Evolutionary conservation across 176 grass and related monocot genomes (phyloP).

Genomic region (Aegilops longissima): DNA sequence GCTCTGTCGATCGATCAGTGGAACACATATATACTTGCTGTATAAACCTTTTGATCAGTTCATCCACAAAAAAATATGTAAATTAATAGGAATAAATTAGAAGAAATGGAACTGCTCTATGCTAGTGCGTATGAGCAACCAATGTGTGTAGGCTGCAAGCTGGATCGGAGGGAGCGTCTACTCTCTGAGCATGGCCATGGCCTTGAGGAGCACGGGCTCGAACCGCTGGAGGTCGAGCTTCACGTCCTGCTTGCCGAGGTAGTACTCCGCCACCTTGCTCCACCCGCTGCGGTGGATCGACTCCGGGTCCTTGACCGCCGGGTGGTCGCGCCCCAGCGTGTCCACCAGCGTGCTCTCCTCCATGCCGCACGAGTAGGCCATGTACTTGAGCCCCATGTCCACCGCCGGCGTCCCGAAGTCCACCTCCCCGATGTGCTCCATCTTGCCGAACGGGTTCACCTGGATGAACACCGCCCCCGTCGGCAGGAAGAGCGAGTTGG

Average conservation of each 20-base stretch:
- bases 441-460: conserved; percentile 75
- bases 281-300: conserved; percentile 64
- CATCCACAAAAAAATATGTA: background rate
- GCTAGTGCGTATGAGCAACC: background rate
- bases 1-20: too few species aligned
- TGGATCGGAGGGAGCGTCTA: background rate
- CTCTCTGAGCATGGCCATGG: conserved; percentile 56
- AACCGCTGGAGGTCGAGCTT: conserved; percentile 61
- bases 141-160: background rate
- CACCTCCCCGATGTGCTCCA: conserved; percentile 67
- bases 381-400: conserved; percentile 84
- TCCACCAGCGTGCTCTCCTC: conserved; percentile 90
- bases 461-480: conserved; percentile 74
- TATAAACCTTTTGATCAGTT: too few species aligned
- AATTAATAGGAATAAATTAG: background rate
- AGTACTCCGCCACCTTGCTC: conserved; percentile 64
- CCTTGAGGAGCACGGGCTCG: conserved; percentile 58
- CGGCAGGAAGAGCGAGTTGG: conserved; percentile 82
- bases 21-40: too few species aligned
- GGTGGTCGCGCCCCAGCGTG: conserved; percentile 63
- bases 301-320: conserved; percentile 57
- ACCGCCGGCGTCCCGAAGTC: conserved; percentile 63
- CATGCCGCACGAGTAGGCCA: conserved; percentile 56
- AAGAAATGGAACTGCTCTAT: background rate
- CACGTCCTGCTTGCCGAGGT: conserved; percentile 79